Evolutionary conservation across 495 filamentous ascomycete genomes (phyloP).

Genomic region (Penicillium subrubescens): DNA sequence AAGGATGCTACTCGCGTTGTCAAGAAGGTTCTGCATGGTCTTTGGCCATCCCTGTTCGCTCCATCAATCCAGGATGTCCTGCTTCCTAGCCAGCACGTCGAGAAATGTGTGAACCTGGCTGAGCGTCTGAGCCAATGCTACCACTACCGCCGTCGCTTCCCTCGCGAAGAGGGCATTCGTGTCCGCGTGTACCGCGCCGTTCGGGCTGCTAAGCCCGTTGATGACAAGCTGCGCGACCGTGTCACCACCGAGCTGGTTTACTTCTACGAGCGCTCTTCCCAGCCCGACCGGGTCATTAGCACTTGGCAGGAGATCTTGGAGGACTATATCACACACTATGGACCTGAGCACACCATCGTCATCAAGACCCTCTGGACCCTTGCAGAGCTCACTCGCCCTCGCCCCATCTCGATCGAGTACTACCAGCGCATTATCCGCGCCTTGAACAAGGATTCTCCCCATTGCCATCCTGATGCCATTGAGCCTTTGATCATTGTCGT

Average conservation of each 20-base stretch:
- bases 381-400: conserved; percentile 39
- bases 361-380: conserved; percentile 39
- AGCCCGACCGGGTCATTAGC: conserved; percentile 37
- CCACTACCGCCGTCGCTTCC: conserved; percentile 35
- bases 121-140: conserved; percentile 38
- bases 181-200: conserved; percentile 38
- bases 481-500: conserved; percentile 40
- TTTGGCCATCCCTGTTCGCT: conserved; percentile 40
- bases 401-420: conserved; percentile 38
- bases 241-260: conserved; percentile 30
- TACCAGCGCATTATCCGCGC: conserved; percentile 39
- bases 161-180: conserved; percentile 40
- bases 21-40: conserved; percentile 35
- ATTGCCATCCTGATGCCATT: conserved; percentile 36
- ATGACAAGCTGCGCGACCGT: conserved; percentile 34
- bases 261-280: conserved; percentile 36
- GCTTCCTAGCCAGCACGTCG: conserved; percentile 30
- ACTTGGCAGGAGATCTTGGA: conserved; percentile 35
- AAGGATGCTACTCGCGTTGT: conserved; percentile 39
- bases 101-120: conserved; percentile 32
- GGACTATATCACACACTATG: conserved; percentile 36
- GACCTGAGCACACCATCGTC: conserved; percentile 32
- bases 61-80: conserved; percentile 35
- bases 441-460: conserved; percentile 37
- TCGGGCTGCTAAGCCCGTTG: conserved; percentile 27